These are phyloP conservation scores for Maudiozyma serrabonitensis DNA, from an alignment of 805 yeast species.

Conservation along the genomic window DNA sequence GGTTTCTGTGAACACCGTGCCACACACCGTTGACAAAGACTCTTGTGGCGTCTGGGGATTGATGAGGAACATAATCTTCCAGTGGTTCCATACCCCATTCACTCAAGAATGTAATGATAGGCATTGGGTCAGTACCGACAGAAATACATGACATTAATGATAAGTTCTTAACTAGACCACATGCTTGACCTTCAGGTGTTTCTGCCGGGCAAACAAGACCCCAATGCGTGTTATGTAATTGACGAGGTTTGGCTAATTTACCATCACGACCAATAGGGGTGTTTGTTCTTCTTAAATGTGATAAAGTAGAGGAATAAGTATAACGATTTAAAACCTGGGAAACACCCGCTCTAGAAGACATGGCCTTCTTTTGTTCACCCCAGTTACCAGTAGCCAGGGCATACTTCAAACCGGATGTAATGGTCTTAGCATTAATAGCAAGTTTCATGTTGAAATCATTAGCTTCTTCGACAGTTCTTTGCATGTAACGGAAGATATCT, in stretches of 20 bases:
- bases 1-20: constrained; percentile 98
- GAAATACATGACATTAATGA: constrained; percentile 96
- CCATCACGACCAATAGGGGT: constrained; percentile 99
- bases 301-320: constrained; percentile 95
- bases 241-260: constrained; percentile 97
- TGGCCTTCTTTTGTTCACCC: constrained; percentile 99
- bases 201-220: constrained; percentile 99
- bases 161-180: constrained; percentile 96
- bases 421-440: constrained; percentile 94
- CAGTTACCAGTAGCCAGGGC: constrained; percentile 99
- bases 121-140: constrained; percentile 95
- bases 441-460: constrained; percentile 92
- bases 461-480: constrained; percentile 95
- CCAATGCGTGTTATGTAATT: constrained; percentile 98
- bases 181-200: constrained; percentile 99
- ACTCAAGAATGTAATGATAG: constrained; percentile 82
- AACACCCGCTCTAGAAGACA: constrained; percentile 98
- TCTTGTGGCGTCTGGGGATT: constrained; percentile 82
- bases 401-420: constrained; percentile 94
- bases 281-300: constrained; percentile 97
- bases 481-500: constrained; percentile 97
- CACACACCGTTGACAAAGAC: constrained; percentile 98
- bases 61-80: constrained; percentile 90
- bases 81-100: constrained; percentile 99
- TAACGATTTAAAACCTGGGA: constrained; percentile 96